Evolutionary conservation across 2,329 filamentous ascomycete genomes (phyloP).

Genomic region (Sarocladiaceae sp.): DNA sequence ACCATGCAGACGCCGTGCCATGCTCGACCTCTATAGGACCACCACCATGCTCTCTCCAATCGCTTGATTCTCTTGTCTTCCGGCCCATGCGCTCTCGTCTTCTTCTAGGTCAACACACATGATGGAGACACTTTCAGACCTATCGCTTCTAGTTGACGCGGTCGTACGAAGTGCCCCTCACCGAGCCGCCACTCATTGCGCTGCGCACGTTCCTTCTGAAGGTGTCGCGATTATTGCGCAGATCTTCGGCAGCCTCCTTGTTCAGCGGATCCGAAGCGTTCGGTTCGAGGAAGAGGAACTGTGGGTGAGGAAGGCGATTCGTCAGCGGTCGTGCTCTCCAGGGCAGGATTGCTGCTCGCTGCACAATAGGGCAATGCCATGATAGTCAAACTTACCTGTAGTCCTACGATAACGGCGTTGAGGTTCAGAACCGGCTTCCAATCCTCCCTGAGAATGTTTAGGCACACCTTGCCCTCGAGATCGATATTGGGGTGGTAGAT

Average conservation of each 20-base stretch:
- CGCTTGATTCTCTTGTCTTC: background rate
- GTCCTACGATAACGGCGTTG: slow-evolving; percentile 91
- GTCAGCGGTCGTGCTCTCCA: no score
- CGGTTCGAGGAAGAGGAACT: slow-evolving; percentile 97
- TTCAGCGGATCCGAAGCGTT: slow-evolving; percentile 97
- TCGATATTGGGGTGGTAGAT: slow-evolving; percentile 99
- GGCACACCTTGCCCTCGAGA: slow-evolving; percentile 92
- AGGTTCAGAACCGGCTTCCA: slow-evolving; percentile 98
- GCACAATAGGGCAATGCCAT: no score
- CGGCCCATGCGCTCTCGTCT: background rate
- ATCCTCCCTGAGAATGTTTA: slow-evolving; percentile 96
- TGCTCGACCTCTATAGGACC: slow-evolving; percentile 8
- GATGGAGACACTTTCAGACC: background rate
- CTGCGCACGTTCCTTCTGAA: slow-evolving; percentile 89
- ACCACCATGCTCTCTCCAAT: background rate
- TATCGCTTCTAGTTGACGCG: slow-evolving; percentile 58
- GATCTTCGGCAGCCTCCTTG: slow-evolving; percentile 93
- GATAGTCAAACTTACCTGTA: slow-evolving; percentile 64
- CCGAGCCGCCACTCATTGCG: slow-evolving; percentile 75
- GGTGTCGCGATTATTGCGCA: slow-evolving; percentile 76
- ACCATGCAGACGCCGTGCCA: slow-evolving; percentile 6
- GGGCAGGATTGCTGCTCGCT: background rate
- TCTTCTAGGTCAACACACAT: no score
- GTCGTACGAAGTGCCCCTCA: slow-evolving; percentile 73
- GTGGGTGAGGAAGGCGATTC: background rate